Percentiles rank a stretch among this genome's conserved stretches.
Conservation (phyloP, 257 asterid species). For the Galeopsis tetrahit region DNA sequence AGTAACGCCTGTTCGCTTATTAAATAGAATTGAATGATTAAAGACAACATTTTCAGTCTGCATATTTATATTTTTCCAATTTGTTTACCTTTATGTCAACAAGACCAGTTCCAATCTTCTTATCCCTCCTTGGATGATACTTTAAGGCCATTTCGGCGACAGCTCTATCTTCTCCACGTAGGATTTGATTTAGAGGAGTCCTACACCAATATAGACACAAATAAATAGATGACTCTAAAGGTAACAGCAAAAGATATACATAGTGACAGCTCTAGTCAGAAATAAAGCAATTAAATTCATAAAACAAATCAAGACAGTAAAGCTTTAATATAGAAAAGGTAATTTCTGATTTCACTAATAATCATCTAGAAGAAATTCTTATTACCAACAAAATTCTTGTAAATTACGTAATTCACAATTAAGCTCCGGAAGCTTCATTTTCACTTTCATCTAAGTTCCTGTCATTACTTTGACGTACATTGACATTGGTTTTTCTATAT, state of each 20-base stretch:
- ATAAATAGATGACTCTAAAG: background rate
- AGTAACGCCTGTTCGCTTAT: background rate
- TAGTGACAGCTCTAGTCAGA: conserved; percentile 2
- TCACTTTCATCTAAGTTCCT: background rate
- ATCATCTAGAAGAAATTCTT: conserved; percentile 10
- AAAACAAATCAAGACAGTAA: conserved; percentile 20
- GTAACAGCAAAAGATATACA: conserved; percentile 4
- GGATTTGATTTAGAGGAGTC: conserved; percentile 49
- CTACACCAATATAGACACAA: conserved; percentile 43
- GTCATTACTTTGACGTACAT: background rate
- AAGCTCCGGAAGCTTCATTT: background rate
- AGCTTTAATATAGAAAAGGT: background rate
- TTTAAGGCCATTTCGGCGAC: conserved; percentile 62
- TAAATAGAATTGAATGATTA: background rate
- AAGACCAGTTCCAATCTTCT: conserved; percentile 71
- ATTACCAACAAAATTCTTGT: background rate
- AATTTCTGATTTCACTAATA: background rate
- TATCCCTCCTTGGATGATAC: conserved; percentile 73
- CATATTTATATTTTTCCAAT: background rate
- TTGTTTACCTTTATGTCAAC: conserved; percentile 70
- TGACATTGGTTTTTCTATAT: background rate
- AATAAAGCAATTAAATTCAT: conserved; percentile 14
- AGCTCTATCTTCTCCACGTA: conserved; percentile 64
- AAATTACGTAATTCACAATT: background rate
- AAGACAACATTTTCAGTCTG: background rate